A percentile compares a stretch with the other conserved stretches of the same genome.
These are phyloP conservation scores for Suhomyces kilbournensis DNA, from an alignment of 805 yeast species.

Conservation along the genomic window DNA sequence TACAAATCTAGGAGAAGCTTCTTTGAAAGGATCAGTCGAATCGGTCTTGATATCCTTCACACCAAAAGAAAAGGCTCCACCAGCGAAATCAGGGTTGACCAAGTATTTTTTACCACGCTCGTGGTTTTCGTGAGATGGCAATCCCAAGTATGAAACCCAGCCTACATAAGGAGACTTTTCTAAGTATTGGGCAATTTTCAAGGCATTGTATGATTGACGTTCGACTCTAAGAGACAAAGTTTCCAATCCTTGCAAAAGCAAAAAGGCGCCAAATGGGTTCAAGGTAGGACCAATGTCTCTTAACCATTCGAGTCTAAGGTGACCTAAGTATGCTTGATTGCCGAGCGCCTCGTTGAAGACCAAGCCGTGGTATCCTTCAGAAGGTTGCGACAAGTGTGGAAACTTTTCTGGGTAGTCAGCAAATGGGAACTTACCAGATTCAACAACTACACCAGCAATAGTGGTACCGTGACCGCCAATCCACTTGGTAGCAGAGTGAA, in stretches of 20 bases:
- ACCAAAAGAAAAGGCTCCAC: conserved; percentile 87
- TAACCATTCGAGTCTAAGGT: conserved; percentile 76
- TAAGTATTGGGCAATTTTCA: conserved; percentile 73
- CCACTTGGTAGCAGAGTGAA: conserved; percentile 97
- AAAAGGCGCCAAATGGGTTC: conserved; percentile 86
- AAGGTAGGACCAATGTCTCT: conserved; percentile 91
- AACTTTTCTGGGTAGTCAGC: conserved; percentile 76
- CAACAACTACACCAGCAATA: conserved; percentile 86
- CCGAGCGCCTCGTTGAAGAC: conserved; percentile 81
- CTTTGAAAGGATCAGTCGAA: conserved; percentile 55
- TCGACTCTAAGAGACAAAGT: conserved; percentile 91
- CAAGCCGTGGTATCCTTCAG: conserved; percentile 92
- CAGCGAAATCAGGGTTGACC: conserved; percentile 52
- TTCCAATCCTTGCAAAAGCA: conserved; percentile 87
- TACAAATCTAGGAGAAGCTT: conserved; percentile 79
- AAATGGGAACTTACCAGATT: conserved; percentile 94
- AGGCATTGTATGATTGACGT: conserved; percentile 82
- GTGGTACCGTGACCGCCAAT: conserved; percentile 97
- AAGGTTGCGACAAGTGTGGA: conserved; percentile 89
- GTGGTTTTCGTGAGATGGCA: conserved; percentile 74
- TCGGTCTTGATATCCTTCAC: conserved; percentile 58
- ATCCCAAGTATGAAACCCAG: conserved; percentile 93
- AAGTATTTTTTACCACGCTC: conserved; percentile 81
- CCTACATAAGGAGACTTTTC: conserved; percentile 70
- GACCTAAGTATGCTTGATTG: conserved; percentile 72